Evolutionary conservation across 495 filamentous ascomycete species (phyloP), one percentile per base, ranked within the genome.

Genomic region (Friedmanniomyces endolithicus): DNA sequence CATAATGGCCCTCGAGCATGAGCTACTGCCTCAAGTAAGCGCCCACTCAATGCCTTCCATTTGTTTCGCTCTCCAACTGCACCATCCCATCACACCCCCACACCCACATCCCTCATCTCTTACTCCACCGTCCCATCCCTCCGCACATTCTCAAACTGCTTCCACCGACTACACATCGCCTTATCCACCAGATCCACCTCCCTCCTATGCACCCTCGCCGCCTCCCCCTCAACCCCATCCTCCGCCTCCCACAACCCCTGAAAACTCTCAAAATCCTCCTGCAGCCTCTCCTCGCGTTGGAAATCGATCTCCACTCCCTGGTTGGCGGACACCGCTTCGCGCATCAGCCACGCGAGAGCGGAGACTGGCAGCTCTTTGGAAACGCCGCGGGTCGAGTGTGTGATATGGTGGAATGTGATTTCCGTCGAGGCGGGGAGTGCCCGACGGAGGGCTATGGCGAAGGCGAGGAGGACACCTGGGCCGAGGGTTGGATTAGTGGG

Each of bases 221-320:
- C 22, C 4, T 1, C 49, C 6, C 53, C 53, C 19, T 31, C 25
- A 6, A 11, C 39, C 27, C 39, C 31, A 45, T 57, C 50, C 19
- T 61, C 58, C n/a, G 50, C 58, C 16, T 14, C 34, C 53, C 58
- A 61, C 19, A 52, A 45, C 1, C 11, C n/a, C 48, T 52, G 50
- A 34, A 61, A 57, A 27, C 41, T 52, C 41, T 49, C 58, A 35
- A 57, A 57, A 41, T 61, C 54, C 29, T 61, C 54, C 4, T 48
- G 9, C 39, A 61, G 49, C 40, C 54, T 16, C 31, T 43, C 39
- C 53, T 52, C 53, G 11, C 53, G 11, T 16, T 56, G 22, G 31
- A 40, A 34, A 27, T 48, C 48, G 16, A 61, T 20, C 1, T 23
- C 34, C 17, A 49, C n/a, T n/a, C n/a, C 29, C 11, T 41, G 37